A percentile compares a stretch with the other conserved stretches of the same genome.
phyloP scores from a whole-genome alignment of 148 eudicot genomes.

The Salicornia ramosissima region DNA sequence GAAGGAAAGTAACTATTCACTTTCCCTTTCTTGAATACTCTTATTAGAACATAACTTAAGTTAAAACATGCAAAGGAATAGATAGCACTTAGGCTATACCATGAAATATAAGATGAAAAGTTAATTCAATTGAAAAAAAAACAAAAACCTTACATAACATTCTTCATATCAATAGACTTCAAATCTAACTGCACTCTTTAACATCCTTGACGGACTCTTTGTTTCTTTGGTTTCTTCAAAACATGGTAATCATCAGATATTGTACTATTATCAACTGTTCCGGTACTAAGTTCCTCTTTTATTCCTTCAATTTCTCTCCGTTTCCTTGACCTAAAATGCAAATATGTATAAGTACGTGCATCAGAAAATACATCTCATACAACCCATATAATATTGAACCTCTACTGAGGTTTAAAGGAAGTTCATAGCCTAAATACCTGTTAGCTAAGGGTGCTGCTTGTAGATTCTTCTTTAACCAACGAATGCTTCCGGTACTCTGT shows the following conservation, averaged over 20 bases:
- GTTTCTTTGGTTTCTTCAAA: slow-evolving; percentile 50
- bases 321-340: slow-evolving; percentile 35
- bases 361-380: no score
- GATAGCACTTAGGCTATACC: no score
- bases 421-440: slow-evolving; percentile 38
- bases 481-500: slow-evolving; percentile 53
- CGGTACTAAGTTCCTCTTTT: slow-evolving; percentile 30
- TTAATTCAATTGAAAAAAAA: background rate
- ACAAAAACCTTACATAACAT: slow-evolving; percentile 12
- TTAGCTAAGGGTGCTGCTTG: slow-evolving; percentile 35
- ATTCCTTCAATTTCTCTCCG: slow-evolving; percentile 26
- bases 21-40: no score
- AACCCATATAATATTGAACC: background rate
- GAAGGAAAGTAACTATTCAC: no score
- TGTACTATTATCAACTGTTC: slow-evolving; percentile 24
- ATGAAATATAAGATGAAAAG: no score
- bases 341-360: background rate
- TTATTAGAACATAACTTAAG: no score
- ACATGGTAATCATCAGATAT: slow-evolving; percentile 26
- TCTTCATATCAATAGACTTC: background rate
- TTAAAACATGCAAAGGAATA: no score
- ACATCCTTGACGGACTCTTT: slow-evolving; percentile 31
- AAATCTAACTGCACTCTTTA: slow-evolving; percentile 20
- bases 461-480: slow-evolving; percentile 49
- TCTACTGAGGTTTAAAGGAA: background rate